phyloP scores from a whole-genome alignment of 2,329 filamentous ascomycete species.

The Aspergillus spinulosporus region DNA sequence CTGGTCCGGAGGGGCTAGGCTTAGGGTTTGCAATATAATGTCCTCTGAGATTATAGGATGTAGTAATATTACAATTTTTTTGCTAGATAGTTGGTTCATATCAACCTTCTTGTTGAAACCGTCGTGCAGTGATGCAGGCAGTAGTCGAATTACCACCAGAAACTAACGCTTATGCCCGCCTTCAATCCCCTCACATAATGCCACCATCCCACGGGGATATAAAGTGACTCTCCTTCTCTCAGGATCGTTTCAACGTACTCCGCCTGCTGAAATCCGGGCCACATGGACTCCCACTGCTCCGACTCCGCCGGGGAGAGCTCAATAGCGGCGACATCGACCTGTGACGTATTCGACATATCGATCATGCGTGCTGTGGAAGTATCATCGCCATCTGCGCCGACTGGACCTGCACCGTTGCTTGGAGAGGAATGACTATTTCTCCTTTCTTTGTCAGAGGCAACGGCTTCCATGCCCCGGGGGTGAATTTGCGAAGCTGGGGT shows the following conservation, averaged over 20 bases:
- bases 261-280: constrained; percentile 59
- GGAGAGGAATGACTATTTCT: constrained; percentile 2
- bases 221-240: constrained; percentile 77
- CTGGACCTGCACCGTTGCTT: not conserved
- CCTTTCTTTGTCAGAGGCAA: constrained; percentile 20
- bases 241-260: constrained; percentile 75
- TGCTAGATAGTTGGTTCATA: not conserved
- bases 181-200: constrained; percentile 88
- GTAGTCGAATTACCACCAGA: constrained; percentile 77
- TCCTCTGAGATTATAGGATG: not conserved
- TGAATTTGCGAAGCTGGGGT: constrained; percentile 51
- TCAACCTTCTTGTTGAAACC: not conserved
- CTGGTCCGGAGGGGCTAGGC: constrained; percentile 24
- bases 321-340: constrained; percentile 71
- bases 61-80: not conserved
- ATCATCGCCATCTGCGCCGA: not conserved
- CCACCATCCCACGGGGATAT: constrained; percentile 96
- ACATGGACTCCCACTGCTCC: constrained; percentile 47
- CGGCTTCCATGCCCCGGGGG: constrained; percentile 40
- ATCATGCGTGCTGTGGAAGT: constrained; percentile 46
- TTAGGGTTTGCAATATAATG: not conserved
- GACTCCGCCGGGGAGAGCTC: constrained; percentile 53
- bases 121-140: not conserved
- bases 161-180: constrained; percentile 90
- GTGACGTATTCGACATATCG: constrained; percentile 89